Percentiles rank a stretch among this genome's conserved stretches.
These are phyloP conservation scores for Aquilaria yunnanensis DNA, from an alignment of 345 rosid genomes.

Conservation along the genomic window DNA sequence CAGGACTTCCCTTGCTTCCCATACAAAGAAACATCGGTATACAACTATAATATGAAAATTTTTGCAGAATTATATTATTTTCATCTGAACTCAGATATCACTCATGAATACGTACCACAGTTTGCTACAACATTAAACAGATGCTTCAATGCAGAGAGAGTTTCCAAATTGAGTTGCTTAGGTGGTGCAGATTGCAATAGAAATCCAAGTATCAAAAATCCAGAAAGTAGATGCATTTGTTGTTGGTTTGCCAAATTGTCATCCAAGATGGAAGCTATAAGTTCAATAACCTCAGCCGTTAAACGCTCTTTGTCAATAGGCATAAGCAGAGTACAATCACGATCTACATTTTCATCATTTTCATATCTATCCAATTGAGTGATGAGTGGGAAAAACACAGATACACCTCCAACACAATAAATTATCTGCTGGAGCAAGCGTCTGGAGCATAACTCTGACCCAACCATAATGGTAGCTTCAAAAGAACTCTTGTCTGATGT, in stretches of 20 bases:
- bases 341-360: slow-evolving; percentile 39
- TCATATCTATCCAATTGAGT: slow-evolving; percentile 81
- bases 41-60: slow-evolving; percentile 5
- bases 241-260: slow-evolving; percentile 90
- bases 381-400: slow-evolving; percentile 92
- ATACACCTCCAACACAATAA: slow-evolving; percentile 94
- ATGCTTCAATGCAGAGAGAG: slow-evolving; percentile 86
- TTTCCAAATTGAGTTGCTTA: slow-evolving; percentile 83
- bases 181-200: slow-evolving; percentile 86
- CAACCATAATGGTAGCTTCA: slow-evolving; percentile 72
- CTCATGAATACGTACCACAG: slow-evolving; percentile 52
- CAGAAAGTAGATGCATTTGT: slow-evolving; percentile 92
- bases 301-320: slow-evolving; percentile 69
- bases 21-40: neutral
- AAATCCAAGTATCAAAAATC: slow-evolving; percentile 84
- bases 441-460: slow-evolving; percentile 86
- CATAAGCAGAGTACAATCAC: slow-evolving; percentile 43
- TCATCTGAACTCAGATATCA: neutral
- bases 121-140: slow-evolving; percentile 64
- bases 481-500: slow-evolving; percentile 57
- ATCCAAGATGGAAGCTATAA: slow-evolving; percentile 89
- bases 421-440: slow-evolving; percentile 89
- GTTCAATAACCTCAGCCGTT: slow-evolving; percentile 91
- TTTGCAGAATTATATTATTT: neutral
- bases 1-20: neutral